Base-by-base conservation (phyloP, 192 early-diverging fungal genomes). In the Coemansia sp. region DNA sequence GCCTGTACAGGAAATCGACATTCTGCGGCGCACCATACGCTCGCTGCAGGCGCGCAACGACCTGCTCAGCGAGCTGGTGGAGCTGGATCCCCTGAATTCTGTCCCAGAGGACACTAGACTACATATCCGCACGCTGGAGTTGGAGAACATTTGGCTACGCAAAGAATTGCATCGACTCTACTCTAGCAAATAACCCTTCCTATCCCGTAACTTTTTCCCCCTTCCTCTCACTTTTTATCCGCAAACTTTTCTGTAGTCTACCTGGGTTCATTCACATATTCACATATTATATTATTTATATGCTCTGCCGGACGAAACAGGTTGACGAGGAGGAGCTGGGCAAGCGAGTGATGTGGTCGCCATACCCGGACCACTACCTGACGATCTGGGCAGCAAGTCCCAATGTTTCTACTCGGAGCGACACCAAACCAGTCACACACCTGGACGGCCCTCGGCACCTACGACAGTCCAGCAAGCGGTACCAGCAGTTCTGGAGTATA, bases 131-230 rank as follows among this genome's bases (percentile, higher is more conserved):
- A 82, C 79, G 5, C n/a, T 82, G 10, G 79, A 82, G 79, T 71
- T 82, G 6, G 79, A 82, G 36, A 82, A 82, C 68, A 19, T 31
- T 21, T 82, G 75, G 74, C 71, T 82, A 44, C 70, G 71, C 62
- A 63, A 42, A 39, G 65, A 77, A 44, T 68, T 82, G 21, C 14
- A 50, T 36, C 59, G 50, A 17, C 46, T 70, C 34, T 11, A 39
- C 7, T 34, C 35, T 16, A 51, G 45, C 50, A 39, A 46, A 8
- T 35, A 27, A 16, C 2, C 14, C 16, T 24, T 24, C 5, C 13
- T n/a, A 33, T 57, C 54, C 54, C 54, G 31, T 33, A 34, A 57
- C 29, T 17, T 33, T 46, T 46, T 41, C 31, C 35, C 11, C n/a
- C 42, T 27, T 29, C 17, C 33, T 4, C 11, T 44, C 51, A 51